A percentile compares a stretch with the other conserved stretches of the same genome.
phyloP scores from a whole-genome alignment of 2,329 filamentous ascomycete genomes.

The Curvularia lunata region DNA sequence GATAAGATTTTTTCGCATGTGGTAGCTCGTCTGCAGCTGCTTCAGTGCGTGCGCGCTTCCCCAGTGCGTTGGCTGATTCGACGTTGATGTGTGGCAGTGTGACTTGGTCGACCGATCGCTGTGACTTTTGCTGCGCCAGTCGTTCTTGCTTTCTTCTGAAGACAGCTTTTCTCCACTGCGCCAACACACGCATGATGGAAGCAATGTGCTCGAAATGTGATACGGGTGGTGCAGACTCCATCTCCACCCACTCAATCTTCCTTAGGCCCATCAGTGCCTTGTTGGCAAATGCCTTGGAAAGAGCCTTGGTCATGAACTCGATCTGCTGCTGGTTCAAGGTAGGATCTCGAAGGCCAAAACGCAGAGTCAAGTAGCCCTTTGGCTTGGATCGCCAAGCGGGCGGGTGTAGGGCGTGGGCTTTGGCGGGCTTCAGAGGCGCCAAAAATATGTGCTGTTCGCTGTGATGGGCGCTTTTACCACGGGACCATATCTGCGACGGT shows the following conservation, averaged over 20 bases:
- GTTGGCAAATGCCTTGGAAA: conserved; percentile 39
- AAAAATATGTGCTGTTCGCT: conserved; percentile 43
- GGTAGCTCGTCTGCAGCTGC: conserved; percentile 23
- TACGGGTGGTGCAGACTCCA: conserved; percentile 32
- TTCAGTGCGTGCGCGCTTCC: conserved; percentile 30
- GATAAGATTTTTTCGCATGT: conserved; percentile 28
- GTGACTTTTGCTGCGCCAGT: conserved; percentile 2
- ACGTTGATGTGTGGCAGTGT: not conserved
- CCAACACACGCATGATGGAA: conserved; percentile 32
- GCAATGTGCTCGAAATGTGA: conserved; percentile 38
- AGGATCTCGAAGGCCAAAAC: conserved; percentile 38
- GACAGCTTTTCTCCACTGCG: conserved; percentile 41
- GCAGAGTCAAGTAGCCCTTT: conserved; percentile 40
- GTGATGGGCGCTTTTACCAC: conserved; percentile 21
- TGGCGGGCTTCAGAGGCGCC: conserved; percentile 31
- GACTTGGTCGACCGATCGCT: not conserved
- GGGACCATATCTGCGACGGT: conserved; percentile 38
- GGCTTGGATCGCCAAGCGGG: conserved; percentile 19
- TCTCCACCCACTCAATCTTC: conserved; percentile 43
- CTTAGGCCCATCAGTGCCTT: conserved; percentile 34
- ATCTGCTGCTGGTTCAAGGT: conserved; percentile 39
- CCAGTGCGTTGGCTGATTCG: conserved; percentile 11
- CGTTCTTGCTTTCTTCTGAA: conserved; percentile 24
- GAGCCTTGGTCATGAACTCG: conserved; percentile 33
- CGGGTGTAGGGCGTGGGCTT: conserved; percentile 8